Evolutionary conservation across 2,329 filamentous ascomycete genomes (phyloP).

Genomic region (Emmonsiellopsis sp.): DNA sequence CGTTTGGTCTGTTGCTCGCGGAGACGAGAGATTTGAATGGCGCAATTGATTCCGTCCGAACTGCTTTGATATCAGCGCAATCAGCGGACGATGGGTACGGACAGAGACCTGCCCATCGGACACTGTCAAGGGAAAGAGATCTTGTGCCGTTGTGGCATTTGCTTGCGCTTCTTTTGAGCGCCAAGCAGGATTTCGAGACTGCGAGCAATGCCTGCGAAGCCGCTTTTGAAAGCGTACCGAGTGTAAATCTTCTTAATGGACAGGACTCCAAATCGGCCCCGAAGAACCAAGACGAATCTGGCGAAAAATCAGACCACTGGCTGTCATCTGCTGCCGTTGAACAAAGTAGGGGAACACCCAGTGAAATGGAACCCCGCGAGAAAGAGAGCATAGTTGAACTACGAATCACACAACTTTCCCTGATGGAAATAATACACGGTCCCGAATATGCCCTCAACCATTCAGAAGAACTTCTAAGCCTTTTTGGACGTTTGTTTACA

Average conservation of each 20-base stretch:
- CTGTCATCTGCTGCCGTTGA: conserved; percentile 1
- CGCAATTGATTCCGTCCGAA: conserved; percentile 75
- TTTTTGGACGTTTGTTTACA: conserved; percentile 76
- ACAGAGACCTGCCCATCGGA: conserved; percentile 13
- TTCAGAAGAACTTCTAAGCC: conserved; percentile 70
- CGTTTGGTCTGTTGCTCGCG: conserved; percentile 73
- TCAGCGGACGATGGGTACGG: conserved; percentile 22
- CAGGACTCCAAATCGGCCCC: conserved; percentile 39
- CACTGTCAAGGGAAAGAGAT: conserved; percentile 34
- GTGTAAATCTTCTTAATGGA: conserved; percentile 61
- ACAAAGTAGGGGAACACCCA: conserved; percentile 48
- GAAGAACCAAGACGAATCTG: conserved; percentile 17
- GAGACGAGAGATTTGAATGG: conserved; percentile 72
- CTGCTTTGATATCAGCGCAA: conserved; percentile 51
- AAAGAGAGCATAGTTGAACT: conserved; percentile 85
- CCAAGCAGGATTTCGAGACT: conserved; percentile 73
- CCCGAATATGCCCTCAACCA: conserved; percentile 79
- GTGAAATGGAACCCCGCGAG: conserved; percentile 74
- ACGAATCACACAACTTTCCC: conserved; percentile 84
- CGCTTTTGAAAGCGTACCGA: conserved; percentile 81
- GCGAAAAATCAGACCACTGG: conserved; percentile 11
- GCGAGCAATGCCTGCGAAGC: conserved; percentile 79
- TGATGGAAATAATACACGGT: conserved; percentile 76
- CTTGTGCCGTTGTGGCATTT: conserved; percentile 87
- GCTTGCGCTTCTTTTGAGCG: conserved; percentile 73